A percentile compares a stretch with the other conserved stretches of the same genome.
Conservation (phyloP, 176 grass and related monocot genomes). For the Raddia distichophylla region DNA sequence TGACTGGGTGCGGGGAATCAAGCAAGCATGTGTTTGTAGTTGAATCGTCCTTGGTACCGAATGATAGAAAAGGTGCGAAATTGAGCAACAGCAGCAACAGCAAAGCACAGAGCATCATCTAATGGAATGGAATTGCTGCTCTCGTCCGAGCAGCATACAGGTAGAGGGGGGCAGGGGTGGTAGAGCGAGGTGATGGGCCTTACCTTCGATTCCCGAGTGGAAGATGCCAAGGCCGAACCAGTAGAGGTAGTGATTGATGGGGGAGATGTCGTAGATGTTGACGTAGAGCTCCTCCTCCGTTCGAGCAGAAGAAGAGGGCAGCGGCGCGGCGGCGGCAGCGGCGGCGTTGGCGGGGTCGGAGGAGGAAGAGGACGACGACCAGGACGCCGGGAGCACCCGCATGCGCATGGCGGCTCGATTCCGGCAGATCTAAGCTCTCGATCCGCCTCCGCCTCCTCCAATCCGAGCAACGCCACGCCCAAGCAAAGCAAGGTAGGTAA, state of each 20-base stretch:
- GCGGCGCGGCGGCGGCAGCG: neutral
- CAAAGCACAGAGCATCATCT: neutral
- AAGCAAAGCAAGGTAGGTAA: too few species aligned
- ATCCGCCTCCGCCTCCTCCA: too few species aligned
- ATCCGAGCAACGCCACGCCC: too few species aligned
- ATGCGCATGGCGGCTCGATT: neutral
- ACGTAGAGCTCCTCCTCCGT: slow-evolving; percentile 50
- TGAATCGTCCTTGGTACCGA: neutral
- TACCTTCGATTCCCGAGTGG: slow-evolving; percentile 97
- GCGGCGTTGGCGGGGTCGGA: neutral
- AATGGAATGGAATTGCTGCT: too few species aligned
- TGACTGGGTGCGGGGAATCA: too few species aligned
- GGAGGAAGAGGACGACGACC: neutral
- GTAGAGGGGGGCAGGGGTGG: too few species aligned
- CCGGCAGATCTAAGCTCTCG: too few species aligned
- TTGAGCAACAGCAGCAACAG: too few species aligned
- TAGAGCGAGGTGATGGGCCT: slow-evolving; percentile 34
- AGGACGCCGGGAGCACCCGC: neutral
- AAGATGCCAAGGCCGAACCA: slow-evolving; percentile 96
- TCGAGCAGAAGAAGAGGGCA: neutral
- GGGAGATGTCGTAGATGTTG: slow-evolving; percentile 96
- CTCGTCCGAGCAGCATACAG: too few species aligned
- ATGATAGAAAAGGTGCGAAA: neutral
- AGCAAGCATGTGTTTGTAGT: neutral
- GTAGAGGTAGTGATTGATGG: slow-evolving; percentile 89